Evolutionary conservation across 176 grass and related monocot genomes (phyloP).

Genomic region (Aegilops longissima): DNA sequence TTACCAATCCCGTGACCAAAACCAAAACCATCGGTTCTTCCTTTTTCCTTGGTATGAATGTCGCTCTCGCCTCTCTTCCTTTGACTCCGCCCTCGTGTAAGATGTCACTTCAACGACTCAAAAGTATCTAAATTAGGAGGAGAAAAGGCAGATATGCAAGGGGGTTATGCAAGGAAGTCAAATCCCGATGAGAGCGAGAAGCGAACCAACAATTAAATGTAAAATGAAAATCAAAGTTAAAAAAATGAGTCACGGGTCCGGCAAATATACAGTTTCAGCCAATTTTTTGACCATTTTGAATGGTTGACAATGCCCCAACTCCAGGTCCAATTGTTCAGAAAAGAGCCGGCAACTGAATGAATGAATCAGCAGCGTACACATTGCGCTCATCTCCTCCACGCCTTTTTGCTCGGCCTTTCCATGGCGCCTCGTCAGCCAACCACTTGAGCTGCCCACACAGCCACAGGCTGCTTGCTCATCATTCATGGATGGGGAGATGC

Average conservation of each 20-base stretch:
- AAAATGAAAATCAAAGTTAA: background rate
- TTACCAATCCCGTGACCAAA: background rate
- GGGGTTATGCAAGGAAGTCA: background rate
- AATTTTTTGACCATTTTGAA: background rate
- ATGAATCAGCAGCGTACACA: constrained; percentile 36
- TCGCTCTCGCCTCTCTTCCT: background rate
- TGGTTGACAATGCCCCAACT: constrained; percentile 3
- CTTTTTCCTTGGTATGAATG: background rate
- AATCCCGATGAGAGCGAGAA: background rate
- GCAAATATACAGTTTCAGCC: background rate
- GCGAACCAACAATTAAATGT: background rate
- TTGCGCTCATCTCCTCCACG: constrained; percentile 30
- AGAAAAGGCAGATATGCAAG: background rate
- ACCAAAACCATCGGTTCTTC: background rate
- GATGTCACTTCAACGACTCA: constrained; percentile 18
- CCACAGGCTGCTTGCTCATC: constrained; percentile 34
- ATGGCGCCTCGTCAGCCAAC: constrained; percentile 3
- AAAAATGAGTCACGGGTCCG: no score
- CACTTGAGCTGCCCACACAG: constrained; percentile 31
- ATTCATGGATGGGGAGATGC: constrained; percentile 23
- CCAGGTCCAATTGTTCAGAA: constrained; percentile 13
- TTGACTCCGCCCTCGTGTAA: constrained; percentile 24
- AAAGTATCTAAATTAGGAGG: constrained; percentile 3
- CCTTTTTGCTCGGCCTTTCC: constrained; percentile 30
- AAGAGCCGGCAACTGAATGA: background rate